Evolutionary conservation across 768 basidiomycete species (phyloP).

Genomic region (Kwoniella sp.): DNA sequence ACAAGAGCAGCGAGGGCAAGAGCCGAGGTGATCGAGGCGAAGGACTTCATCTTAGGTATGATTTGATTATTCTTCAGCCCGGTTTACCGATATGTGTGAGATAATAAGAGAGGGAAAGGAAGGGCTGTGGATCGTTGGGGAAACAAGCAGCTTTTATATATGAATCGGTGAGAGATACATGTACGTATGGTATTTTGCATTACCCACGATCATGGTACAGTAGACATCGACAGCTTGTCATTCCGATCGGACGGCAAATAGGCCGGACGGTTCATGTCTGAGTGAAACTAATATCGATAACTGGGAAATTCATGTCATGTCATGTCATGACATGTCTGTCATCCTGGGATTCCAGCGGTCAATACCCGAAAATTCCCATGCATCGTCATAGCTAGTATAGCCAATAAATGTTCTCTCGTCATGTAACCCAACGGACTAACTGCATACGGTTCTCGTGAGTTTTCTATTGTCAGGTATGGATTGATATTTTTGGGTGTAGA

Average conservation of each 20-base stretch:
- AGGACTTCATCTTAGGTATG: slow-evolving; percentile 11
- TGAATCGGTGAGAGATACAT: not conserved
- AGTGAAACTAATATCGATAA: too few species aligned
- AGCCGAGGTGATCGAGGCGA: slow-evolving; percentile 22
- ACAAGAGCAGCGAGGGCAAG: slow-evolving; percentile 30
- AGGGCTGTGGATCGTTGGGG: not conserved
- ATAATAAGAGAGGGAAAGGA: not conserved
- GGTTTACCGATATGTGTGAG: not conserved
- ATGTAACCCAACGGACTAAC: not conserved
- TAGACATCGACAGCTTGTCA: not conserved
- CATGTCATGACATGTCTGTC: not conserved
- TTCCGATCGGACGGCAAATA: not conserved
- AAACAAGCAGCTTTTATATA: not conserved
- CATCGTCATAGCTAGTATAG: not conserved
- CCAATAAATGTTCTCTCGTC: too few species aligned
- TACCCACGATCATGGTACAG: not conserved
- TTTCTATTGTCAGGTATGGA: too few species aligned
- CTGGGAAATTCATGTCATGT: not conserved
- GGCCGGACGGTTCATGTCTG: too few species aligned
- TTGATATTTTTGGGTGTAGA: too few species aligned
- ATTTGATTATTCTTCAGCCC: not conserved
- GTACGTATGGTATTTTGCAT: not conserved
- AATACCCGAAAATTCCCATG: not conserved
- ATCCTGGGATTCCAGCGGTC: not conserved
- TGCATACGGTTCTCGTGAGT: not conserved